These are phyloP conservation scores for Ophiocordyceps sinensis DNA, from an alignment of 2,329 filamentous ascomycete genomes.

Conservation along the genomic window DNA sequence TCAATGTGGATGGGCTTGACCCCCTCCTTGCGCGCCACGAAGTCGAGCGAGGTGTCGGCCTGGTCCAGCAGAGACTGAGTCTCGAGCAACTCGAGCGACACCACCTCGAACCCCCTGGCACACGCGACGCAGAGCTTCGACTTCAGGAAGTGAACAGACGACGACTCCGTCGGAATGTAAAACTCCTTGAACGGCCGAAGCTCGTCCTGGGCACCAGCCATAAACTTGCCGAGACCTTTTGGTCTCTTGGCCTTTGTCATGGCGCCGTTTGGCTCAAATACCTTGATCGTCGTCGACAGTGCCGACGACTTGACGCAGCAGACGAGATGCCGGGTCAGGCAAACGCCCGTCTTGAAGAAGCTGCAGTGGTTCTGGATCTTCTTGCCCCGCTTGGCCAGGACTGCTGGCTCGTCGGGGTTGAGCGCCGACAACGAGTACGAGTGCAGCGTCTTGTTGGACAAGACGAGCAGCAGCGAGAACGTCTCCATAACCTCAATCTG, in stretches of 20 bases:
- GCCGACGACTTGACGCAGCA: slow-evolving; percentile 93
- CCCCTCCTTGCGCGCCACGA: slow-evolving; percentile 85
- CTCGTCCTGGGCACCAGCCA: slow-evolving; percentile 83
- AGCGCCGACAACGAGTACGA: slow-evolving; percentile 81
- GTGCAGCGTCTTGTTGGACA: slow-evolving; percentile 84
- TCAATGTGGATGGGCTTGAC: slow-evolving; percentile 96
- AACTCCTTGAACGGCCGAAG: slow-evolving; percentile 97
- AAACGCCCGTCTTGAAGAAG: slow-evolving; percentile 97
- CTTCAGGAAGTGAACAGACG: slow-evolving; percentile 92
- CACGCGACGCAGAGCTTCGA: slow-evolving; percentile 95
- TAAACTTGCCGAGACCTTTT: slow-evolving; percentile 90
- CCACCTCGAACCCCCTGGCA: slow-evolving; percentile 90
- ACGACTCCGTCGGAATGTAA: slow-evolving; percentile 97
- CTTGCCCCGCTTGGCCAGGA: slow-evolving; percentile 71
- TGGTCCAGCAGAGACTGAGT: slow-evolving; percentile 94
- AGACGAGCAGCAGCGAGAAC: slow-evolving; percentile 77
- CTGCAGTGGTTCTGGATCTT: slow-evolving; percentile 97
- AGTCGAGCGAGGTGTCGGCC: slow-evolving; percentile 94
- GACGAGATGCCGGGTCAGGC: slow-evolving; percentile 82
- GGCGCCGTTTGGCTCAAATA: slow-evolving; percentile 95
- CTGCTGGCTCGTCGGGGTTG: slow-evolving; percentile 67
- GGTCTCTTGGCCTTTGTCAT: slow-evolving; percentile 92
- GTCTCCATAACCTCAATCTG: slow-evolving; percentile 95
- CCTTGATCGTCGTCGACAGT: slow-evolving; percentile 91
- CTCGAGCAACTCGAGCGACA: slow-evolving; percentile 92